Evolutionary conservation across 257 asterid genomes (phyloP).

Genomic region (Penstemon eatonii): DNA sequence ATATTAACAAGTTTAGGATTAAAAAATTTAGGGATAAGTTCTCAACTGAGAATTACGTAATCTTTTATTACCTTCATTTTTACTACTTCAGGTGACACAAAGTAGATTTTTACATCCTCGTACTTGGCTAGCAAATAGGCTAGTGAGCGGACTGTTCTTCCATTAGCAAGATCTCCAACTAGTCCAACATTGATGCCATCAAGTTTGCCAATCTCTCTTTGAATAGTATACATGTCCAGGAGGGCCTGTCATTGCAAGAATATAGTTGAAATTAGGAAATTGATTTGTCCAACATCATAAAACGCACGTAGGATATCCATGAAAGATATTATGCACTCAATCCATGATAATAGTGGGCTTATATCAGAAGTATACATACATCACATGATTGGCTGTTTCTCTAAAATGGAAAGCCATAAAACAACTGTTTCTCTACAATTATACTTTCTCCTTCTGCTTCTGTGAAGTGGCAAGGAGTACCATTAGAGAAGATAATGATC

Average conservation of each 20-base stretch:
- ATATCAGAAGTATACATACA: neutral
- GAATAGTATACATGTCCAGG: slow-evolving; percentile 78
- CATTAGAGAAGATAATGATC: neutral
- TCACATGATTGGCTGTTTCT: neutral
- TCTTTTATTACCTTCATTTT: slow-evolving; percentile 73
- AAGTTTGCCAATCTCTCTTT: slow-evolving; percentile 85
- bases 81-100: slow-evolving; percentile 86
- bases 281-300: neutral
- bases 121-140: slow-evolving; percentile 80
- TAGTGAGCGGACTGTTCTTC: slow-evolving; percentile 92
- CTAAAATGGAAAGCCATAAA: neutral
- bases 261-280: neutral
- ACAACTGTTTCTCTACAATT: neutral
- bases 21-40: neutral
- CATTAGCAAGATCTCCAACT: slow-evolving; percentile 95
- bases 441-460: neutral
- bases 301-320: neutral
- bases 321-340: neutral
- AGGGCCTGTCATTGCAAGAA: slow-evolving; percentile 58
- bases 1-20: neutral
- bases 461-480: neutral
- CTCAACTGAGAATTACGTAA: neutral
- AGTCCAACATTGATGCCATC: slow-evolving; percentile 90
- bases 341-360: neutral
- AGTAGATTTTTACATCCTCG: slow-evolving; percentile 74